A percentile compares a stretch with the other conserved stretches of the same genome.
These are phyloP conservation scores for Acanthamoeba healyi DNA, from an alignment of 208 protist species.

Conservation along the genomic window DNA sequence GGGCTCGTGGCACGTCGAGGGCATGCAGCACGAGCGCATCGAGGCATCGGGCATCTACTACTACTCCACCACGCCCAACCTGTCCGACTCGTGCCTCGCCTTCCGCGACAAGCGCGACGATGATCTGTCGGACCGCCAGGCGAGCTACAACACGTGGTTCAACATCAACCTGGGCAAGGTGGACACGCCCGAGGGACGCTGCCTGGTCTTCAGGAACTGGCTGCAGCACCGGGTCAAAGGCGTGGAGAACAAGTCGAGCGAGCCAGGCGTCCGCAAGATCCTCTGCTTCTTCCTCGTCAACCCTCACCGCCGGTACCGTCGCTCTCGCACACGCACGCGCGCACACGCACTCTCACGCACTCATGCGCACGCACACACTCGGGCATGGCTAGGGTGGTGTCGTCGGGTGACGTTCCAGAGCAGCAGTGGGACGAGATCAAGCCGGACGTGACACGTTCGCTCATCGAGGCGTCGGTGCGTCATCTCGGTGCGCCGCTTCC, in stretches of 20 bases:
- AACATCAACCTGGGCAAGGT: conserved; percentile 5
- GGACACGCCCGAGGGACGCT: conserved; percentile 76
- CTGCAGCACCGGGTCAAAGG: conserved; percentile 78
- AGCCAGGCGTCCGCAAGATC: conserved; percentile 78
- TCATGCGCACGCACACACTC: too few relatives aligned
- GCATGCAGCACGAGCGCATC: conserved; percentile 85
- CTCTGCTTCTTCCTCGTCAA: conserved; percentile 84
- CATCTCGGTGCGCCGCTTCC: background rate
- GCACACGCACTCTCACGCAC: too few relatives aligned
- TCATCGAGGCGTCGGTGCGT: background rate
- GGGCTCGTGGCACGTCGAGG: conserved; percentile 84
- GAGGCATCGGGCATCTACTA: conserved; percentile 83
- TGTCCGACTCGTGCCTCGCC: conserved; percentile 70
- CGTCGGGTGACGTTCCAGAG: background rate
- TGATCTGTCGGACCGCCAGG: background rate
- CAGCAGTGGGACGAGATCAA: background rate
- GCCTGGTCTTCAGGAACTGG: conserved; percentile 82
- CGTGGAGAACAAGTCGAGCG: conserved; percentile 41
- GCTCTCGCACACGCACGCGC: background rate
- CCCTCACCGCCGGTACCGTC: conserved; percentile 68
- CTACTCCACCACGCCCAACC: conserved; percentile 78
- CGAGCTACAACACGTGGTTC: background rate
- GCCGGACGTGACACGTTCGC: background rate
- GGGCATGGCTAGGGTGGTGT: background rate
- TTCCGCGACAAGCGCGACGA: conserved; percentile 73